Evolutionary conservation across 1,284 basidiomycete species (phyloP).

Genomic region (Trametes hirsuta): DNA sequence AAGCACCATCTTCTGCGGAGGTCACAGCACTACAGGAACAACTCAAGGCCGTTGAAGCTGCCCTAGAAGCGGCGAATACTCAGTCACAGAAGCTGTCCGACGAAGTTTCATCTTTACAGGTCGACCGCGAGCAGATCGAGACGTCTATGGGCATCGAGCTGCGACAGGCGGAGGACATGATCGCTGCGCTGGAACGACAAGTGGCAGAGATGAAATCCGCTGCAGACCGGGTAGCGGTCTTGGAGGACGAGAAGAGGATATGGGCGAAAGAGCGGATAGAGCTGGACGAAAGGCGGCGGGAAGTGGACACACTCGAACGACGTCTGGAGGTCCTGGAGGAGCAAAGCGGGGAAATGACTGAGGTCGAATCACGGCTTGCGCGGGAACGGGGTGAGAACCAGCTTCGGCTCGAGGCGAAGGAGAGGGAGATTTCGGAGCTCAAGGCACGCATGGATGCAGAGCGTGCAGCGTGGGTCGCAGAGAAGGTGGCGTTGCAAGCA

Average conservation of each 20-base stretch:
- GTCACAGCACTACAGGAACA: constrained; percentile 45
- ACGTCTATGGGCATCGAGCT: constrained; percentile 65
- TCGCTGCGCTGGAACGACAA: constrained; percentile 63
- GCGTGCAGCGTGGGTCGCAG: constrained; percentile 56
- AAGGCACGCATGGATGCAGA: constrained; percentile 56
- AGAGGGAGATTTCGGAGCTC: constrained; percentile 52
- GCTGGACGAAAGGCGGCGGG: constrained; percentile 45
- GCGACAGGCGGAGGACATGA: constrained; percentile 65
- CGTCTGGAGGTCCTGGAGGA: constrained; percentile 50
- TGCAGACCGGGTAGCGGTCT: constrained; percentile 51
- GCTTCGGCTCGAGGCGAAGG: constrained; percentile 45
- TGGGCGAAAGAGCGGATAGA: constrained; percentile 59
- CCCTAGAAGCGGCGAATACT: constrained; percentile 58
- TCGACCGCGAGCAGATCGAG: constrained; percentile 70
- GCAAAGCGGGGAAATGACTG: constrained; percentile 45
- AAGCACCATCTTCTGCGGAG: constrained; percentile 38
- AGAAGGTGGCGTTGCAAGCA: constrained; percentile 54
- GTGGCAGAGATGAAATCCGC: constrained; percentile 57
- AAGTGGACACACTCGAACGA: constrained; percentile 49
- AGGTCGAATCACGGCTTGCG: constrained; percentile 42
- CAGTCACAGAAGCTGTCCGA: constrained; percentile 62
- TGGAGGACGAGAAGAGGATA: constrained; percentile 51
- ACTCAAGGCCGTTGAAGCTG: constrained; percentile 58
- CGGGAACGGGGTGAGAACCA: constrained; percentile 38
- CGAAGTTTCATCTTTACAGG: constrained; percentile 58